phyloP scores from a whole-genome alignment of 1,139 yeast species.

The Pneumocystis carinii region DNA sequence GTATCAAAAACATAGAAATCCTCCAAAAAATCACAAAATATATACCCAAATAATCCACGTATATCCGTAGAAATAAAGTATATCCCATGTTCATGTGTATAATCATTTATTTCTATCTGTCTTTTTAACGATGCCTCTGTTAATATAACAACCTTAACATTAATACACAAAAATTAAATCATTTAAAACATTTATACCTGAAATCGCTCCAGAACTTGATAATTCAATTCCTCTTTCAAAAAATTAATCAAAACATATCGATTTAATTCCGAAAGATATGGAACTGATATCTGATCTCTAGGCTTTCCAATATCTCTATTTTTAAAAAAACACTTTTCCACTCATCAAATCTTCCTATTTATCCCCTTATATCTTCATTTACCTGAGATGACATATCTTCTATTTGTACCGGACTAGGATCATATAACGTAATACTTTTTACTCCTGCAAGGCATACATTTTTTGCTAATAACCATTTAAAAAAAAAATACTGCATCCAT shows the following conservation, averaged over 20 bases:
- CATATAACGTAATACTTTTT: slow-evolving; percentile 76
- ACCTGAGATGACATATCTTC: slow-evolving; percentile 68
- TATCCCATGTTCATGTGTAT: slow-evolving; percentile 58
- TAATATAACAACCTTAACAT: slow-evolving; percentile 42
- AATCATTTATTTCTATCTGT: slow-evolving; percentile 58
- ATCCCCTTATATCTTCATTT: not conserved
- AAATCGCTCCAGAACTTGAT: slow-evolving; percentile 38
- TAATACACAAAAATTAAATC: not conserved
- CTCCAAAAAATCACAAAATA: slow-evolving; percentile 82
- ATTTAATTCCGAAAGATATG: slow-evolving; percentile 65
- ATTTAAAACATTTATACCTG: slow-evolving; percentile 28
- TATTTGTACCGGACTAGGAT: slow-evolving; percentile 53
- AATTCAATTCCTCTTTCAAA: slow-evolving; percentile 32
- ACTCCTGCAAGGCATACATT: slow-evolving; percentile 96
- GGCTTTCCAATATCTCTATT: slow-evolving; percentile 57
- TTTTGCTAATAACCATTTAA: slow-evolving; percentile 34
- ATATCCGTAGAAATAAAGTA: slow-evolving; percentile 71
- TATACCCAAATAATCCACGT: slow-evolving; percentile 75
- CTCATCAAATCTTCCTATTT: not conserved
- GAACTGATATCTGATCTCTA: slow-evolving; percentile 58
- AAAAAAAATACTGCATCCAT: not conserved
- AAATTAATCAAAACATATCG: slow-evolving; percentile 80
- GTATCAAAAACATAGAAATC: slow-evolving; percentile 66
- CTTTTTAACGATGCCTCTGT: slow-evolving; percentile 63
- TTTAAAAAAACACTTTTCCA: slow-evolving; percentile 43